A percentile compares a stretch with the other conserved stretches of the same genome.
phyloP scores from a whole-genome alignment of 148 eudicot species.

The Rhododendron simsii region DNA sequence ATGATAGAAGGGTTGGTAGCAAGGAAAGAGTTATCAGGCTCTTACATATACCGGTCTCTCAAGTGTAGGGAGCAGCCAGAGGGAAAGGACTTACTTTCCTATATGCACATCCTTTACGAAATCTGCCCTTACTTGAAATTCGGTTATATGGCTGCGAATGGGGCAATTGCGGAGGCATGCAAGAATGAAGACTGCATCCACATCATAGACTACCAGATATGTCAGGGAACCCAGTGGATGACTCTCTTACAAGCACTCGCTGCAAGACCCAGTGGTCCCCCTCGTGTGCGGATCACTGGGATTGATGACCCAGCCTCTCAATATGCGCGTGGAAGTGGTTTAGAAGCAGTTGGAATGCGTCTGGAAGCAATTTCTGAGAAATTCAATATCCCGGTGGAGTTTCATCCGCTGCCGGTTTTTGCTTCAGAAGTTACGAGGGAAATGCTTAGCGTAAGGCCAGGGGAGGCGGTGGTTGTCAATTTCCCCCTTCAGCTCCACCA shows the following conservation, averaged over 20 bases:
- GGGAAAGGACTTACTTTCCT: constrained; percentile 73
- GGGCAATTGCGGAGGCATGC: constrained; percentile 92
- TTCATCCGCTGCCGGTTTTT: constrained; percentile 59
- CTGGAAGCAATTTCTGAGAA: constrained; percentile 55
- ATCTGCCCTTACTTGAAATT: constrained; percentile 84
- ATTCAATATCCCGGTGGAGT: constrained; percentile 62
- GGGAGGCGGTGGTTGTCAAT: constrained; percentile 86
- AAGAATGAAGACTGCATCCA: constrained; percentile 69
- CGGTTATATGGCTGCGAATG: constrained; percentile 92
- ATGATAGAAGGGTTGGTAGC: constrained; percentile 85
- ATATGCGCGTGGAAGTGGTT: constrained; percentile 77
- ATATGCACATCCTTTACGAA: constrained; percentile 83
- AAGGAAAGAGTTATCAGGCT: constrained; percentile 68
- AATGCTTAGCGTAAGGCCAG: constrained; percentile 64
- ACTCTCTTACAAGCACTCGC: constrained; percentile 92
- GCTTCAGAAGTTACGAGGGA: constrained; percentile 55
- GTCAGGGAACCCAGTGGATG: constrained; percentile 88
- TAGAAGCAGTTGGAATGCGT: constrained; percentile 51
- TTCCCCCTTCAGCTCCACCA: constrained; percentile 90
- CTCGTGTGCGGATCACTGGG: constrained; percentile 77
- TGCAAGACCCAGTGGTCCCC: constrained; percentile 68
- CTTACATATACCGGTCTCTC: constrained; percentile 61
- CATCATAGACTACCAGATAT: constrained; percentile 81
- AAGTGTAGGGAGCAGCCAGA: constrained; percentile 67
- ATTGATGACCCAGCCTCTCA: constrained; percentile 72